Evolutionary conservation across 2,329 filamentous ascomycete species (phyloP).

Genomic region (Cytospora mali): DNA sequence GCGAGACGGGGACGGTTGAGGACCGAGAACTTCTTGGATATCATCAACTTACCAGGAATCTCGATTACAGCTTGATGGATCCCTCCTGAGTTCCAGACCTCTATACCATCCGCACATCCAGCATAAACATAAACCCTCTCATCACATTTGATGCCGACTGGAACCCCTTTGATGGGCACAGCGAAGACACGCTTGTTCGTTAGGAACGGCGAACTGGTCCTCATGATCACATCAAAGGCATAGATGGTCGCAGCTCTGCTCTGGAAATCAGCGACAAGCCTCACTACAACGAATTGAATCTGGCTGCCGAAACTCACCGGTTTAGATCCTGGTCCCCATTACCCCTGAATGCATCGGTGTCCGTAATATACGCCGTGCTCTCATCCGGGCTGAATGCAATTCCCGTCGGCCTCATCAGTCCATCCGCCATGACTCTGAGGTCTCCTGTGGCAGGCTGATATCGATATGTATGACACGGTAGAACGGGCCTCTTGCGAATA

Average conservation of each 20-base stretch:
- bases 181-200: constrained; percentile 56
- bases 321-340: constrained; percentile 36
- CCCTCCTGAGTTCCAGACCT: constrained; percentile 50
- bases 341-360: constrained; percentile 38
- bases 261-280: constrained; percentile 3
- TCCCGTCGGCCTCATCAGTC: constrained; percentile 47
- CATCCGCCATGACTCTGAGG: constrained; percentile 51
- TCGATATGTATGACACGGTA: constrained; percentile 53
- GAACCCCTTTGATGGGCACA: constrained; percentile 49
- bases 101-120: constrained; percentile 52
- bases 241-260: constrained; percentile 45
- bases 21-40: neutral
- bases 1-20: neutral
- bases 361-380: constrained; percentile 47
- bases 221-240: constrained; percentile 49
- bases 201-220: constrained; percentile 45
- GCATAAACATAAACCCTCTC: constrained; percentile 48
- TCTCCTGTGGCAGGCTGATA: constrained; percentile 45
- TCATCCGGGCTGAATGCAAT: constrained; percentile 44
- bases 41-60: constrained; percentile 37
- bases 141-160: constrained; percentile 47
- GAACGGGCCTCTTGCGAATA: constrained; percentile 46
- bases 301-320: constrained; percentile 31
- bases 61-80: constrained; percentile 46
- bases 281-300: neutral